phyloP scores from a whole-genome alignment of 257 asterid species.

The Ehretia macrophylla region DNA sequence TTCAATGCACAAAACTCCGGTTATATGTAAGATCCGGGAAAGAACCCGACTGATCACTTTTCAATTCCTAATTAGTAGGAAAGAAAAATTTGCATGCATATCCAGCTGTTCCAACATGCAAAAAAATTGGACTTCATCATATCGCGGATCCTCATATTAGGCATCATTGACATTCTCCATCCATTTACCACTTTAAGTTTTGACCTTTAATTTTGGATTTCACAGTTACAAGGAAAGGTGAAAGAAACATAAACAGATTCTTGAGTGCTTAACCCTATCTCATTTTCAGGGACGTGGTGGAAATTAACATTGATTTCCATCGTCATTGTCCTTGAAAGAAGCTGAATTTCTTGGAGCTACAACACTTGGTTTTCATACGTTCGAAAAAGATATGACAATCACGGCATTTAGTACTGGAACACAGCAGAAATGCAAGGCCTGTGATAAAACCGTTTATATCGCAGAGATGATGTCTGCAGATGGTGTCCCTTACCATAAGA shows the following conservation, averaged over 20 bases:
- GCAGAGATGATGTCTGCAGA: slow-evolving; percentile 58
- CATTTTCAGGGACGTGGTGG: too few relatives aligned
- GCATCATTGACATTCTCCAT: neutral
- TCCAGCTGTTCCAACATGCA: neutral
- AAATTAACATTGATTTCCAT: too few relatives aligned
- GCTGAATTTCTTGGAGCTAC: too few relatives aligned
- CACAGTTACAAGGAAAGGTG: too few relatives aligned
- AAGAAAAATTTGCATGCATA: neutral
- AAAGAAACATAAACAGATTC: too few relatives aligned
- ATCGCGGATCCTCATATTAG: neutral
- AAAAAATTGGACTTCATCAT: neutral
- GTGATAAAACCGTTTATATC: slow-evolving; percentile 59
- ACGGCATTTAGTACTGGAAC: slow-evolving; percentile 21
- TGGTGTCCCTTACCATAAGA: slow-evolving; percentile 53
- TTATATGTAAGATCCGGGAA: too few relatives aligned
- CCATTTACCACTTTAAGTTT: neutral
- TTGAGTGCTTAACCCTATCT: too few relatives aligned
- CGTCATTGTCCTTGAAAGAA: too few relatives aligned
- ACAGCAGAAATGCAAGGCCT: slow-evolving; percentile 49
- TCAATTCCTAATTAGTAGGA: too few relatives aligned
- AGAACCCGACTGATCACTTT: too few relatives aligned
- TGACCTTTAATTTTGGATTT: neutral
- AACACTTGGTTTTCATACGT: too few relatives aligned
- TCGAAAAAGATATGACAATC: neutral
- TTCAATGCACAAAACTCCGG: too few relatives aligned